phyloP scores from a whole-genome alignment of 139 green algal genomes.

The Astrephomene gubernaculifera region DNA sequence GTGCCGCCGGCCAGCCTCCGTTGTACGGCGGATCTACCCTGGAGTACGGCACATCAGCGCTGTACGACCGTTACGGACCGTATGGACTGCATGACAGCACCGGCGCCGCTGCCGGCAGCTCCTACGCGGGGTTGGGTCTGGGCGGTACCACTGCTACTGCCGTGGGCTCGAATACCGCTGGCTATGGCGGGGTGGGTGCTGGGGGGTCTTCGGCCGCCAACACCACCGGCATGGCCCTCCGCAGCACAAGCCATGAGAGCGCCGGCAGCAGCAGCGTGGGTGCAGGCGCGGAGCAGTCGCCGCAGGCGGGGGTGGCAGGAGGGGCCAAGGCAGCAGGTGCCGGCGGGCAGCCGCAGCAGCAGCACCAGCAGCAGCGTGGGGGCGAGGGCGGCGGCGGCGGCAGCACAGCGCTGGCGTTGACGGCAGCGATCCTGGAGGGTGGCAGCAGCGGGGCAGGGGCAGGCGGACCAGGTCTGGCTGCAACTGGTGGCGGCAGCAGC shows the following conservation, averaged over 20 bases:
- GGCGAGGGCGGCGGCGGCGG: background rate
- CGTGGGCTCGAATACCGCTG: too few relatives aligned
- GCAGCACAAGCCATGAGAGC: too few relatives aligned
- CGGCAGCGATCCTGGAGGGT: conserved; percentile 20
- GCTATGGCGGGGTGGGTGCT: too few relatives aligned
- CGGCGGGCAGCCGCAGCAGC: background rate
- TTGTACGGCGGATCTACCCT: conserved; percentile 11
- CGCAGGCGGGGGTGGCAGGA: background rate
- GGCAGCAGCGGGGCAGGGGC: too few relatives aligned
- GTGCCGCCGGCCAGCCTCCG: background rate
- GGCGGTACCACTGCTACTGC: too few relatives aligned
- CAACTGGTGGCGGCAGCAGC: too few relatives aligned
- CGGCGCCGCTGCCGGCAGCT: too few relatives aligned
- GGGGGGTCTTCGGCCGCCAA: too few relatives aligned
- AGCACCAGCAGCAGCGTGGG: background rate
- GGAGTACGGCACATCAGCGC: background rate
- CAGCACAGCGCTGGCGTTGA: conserved; percentile 23
- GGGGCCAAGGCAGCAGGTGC: background rate
- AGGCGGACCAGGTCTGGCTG: too few relatives aligned
- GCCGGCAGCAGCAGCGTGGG: background rate
- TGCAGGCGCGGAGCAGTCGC: background rate
- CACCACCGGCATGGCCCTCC: too few relatives aligned
- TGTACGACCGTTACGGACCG: conserved; percentile 20
- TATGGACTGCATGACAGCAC: too few relatives aligned
- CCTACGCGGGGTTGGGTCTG: too few relatives aligned